A percentile compares a stretch with the other conserved stretches of the same genome.
These are phyloP conservation scores for Ophiostoma perfectum DNA, from an alignment of 2,329 filamentous ascomycete species.

Conservation along the genomic window DNA sequence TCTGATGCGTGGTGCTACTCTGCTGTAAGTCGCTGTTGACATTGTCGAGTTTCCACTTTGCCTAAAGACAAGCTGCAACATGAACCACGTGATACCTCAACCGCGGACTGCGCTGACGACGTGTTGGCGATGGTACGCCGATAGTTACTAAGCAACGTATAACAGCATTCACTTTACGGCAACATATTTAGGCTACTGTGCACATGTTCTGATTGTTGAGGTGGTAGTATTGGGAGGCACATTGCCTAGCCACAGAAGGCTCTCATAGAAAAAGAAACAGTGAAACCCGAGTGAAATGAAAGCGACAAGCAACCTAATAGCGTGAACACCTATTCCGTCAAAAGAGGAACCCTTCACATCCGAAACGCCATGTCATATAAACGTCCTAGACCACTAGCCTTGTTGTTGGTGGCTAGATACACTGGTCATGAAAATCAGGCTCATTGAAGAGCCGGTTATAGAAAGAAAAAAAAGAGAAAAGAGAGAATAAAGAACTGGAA, in stretches of 20 bases:
- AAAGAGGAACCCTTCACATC: not conserved
- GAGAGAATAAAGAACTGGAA: constrained; percentile 22
- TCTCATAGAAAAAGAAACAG: not conserved
- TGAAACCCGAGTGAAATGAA: not conserved
- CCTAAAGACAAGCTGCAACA: too few species aligned
- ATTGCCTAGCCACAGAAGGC: not conserved
- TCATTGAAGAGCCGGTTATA: not conserved
- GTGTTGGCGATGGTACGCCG: too few species aligned
- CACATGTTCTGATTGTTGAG: not conserved
- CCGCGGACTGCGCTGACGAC: too few species aligned
- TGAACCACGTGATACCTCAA: too few species aligned
- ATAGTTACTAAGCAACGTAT: too few species aligned
- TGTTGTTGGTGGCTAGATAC: too few species aligned
- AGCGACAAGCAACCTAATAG: not conserved
- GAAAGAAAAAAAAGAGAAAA: not conserved
- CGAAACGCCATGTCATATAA: constrained; percentile 13
- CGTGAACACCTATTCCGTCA: not conserved
- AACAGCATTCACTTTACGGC: too few species aligned
- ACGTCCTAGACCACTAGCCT: constrained; percentile 3
- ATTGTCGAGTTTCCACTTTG: too few species aligned
- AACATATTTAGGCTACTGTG: too few species aligned
- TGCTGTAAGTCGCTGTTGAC: not conserved
- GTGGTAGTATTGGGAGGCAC: not conserved
- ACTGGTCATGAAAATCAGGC: too few species aligned
- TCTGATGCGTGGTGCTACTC: not conserved